Percentiles rank a stretch among this genome's conserved stretches.
These are phyloP conservation scores for Colletotrichum sp. DNA, from an alignment of 2,329 filamentous ascomycete genomes.

Conservation along the genomic window DNA sequence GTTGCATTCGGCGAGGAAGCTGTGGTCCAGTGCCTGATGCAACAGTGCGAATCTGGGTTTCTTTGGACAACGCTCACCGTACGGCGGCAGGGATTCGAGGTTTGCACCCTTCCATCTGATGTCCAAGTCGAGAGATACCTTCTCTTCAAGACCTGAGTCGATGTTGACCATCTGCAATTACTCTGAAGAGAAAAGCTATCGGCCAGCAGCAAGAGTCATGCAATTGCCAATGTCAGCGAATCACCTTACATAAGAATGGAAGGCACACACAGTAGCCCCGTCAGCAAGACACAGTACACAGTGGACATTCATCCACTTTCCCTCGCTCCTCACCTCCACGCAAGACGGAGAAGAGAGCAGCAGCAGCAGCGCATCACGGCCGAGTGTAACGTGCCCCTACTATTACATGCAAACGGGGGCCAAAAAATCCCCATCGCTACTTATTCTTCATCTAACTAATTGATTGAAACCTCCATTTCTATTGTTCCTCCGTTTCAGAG, in stretches of 20 bases:
- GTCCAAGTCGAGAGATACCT: not conserved
- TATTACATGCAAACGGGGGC: not conserved
- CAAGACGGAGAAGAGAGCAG: not conserved
- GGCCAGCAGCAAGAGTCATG: not conserved
- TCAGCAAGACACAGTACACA: not conserved
- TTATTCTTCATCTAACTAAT: not conserved
- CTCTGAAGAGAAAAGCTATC: not conserved
- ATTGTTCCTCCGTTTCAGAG: not conserved
- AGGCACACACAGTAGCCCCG: not conserved
- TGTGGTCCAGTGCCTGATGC: not conserved
- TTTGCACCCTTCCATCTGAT: not conserved
- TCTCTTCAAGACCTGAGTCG: not conserved
- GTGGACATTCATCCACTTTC: not conserved
- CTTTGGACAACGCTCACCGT: not conserved
- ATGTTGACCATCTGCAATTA: not conserved
- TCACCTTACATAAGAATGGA: not conserved
- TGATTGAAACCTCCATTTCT: not conserved
- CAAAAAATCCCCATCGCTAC: not conserved
- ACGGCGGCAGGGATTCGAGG: not conserved
- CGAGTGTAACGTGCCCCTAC: not conserved
- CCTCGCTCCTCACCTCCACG: not conserved
- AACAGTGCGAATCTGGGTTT: not conserved
- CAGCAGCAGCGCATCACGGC: not conserved
- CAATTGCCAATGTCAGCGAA: not conserved
- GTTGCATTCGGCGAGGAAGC: slow-evolving; percentile 12